Base-by-base conservation (phyloP, 352 stramenopile genomes). In the Phytophthora melonis region DNA sequence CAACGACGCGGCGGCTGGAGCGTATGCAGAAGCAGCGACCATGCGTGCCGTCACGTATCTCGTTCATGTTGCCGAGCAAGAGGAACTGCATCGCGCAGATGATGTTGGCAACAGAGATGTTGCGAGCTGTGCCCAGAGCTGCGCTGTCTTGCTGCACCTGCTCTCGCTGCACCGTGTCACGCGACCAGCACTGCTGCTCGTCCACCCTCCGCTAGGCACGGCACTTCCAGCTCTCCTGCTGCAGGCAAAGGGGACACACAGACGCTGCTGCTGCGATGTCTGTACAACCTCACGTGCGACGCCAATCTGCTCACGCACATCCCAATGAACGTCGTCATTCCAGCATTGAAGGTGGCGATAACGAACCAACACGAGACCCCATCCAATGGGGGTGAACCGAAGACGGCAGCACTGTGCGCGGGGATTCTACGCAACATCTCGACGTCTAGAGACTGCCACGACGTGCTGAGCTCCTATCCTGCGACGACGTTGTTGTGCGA, bases 271-370 rank as follows among this genome's bases (percentile, higher is more conserved):
- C 63, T 94, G 53, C 81, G 81, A 9, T 79, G 80, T 39, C 36
- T 93, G 16, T 94, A 89, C 80, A 91, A 91, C 58, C 63, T 92
- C 30, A 84, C 85, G 1, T 88, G 81, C 23, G 83, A 90, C 55
- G 53, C 13, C 0, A 57, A 66, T 5, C 58, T 93, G 11, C 62
- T 90, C 18, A 18, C 34, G 1, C 49, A 55, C 19, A 65, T 78
- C 30, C 66, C 72, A 1, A 65, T 68, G 43, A 66, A 58, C 25
- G n/a, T 68, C 14, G 58, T 64, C 23, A 67, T 82, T 58, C 76
- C 68, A 56, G 68, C 68, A 4, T 36, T 80, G 45, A 65, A 69
- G 21, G 66, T 52, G n/a, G 57, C 69, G 7, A 43, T 82, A 23
- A 39, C 68, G 1, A 58, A 49, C 39, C 68, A 72, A 13, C 50